Conservation (phyloP, 768 basidiomycete genomes). For the Lactarius indigo region DNA sequence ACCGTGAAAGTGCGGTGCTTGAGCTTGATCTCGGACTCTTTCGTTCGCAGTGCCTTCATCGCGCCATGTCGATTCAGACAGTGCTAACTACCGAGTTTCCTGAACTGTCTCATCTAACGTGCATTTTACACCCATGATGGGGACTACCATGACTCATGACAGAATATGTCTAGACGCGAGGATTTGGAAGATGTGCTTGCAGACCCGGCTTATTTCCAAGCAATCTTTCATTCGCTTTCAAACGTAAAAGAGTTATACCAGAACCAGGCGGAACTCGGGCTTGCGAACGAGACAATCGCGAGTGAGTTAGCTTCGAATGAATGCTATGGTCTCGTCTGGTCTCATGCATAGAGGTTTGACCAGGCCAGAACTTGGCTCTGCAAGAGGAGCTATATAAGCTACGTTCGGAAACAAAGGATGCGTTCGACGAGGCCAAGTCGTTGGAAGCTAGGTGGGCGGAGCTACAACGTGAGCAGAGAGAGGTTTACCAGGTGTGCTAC, state of each 20-base stretch:
- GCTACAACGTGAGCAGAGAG: conserved; percentile 82
- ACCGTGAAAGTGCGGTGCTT: neutral
- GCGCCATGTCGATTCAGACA: conserved; percentile 26
- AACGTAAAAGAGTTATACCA: conserved; percentile 72
- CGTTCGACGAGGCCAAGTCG: conserved; percentile 82
- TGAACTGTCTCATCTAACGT: conserved; percentile 72
- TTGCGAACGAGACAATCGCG: conserved; percentile 84
- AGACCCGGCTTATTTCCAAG: conserved; percentile 83
- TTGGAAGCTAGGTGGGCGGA: conserved; percentile 84
- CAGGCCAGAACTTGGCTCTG: conserved; percentile 72
- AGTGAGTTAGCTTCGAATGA: conserved; percentile 45
- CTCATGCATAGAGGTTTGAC: neutral
- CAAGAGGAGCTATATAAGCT: conserved; percentile 75
- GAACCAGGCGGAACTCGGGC: conserved; percentile 72
- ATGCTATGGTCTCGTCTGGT: conserved; percentile 15
- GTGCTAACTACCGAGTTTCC: conserved; percentile 55
- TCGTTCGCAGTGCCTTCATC: neutral
- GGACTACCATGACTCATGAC: neutral
- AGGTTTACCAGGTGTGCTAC: conserved; percentile 73
- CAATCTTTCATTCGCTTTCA: conserved; percentile 76
- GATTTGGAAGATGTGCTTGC: conserved; percentile 87
- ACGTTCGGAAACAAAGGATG: conserved; percentile 77
- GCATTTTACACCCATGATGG: conserved; percentile 13
- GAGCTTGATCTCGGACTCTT: neutral
- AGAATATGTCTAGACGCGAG: conserved; percentile 54